phyloP scores from a whole-genome alignment of 306 rosid genomes.

The Parietaria judaica region DNA sequence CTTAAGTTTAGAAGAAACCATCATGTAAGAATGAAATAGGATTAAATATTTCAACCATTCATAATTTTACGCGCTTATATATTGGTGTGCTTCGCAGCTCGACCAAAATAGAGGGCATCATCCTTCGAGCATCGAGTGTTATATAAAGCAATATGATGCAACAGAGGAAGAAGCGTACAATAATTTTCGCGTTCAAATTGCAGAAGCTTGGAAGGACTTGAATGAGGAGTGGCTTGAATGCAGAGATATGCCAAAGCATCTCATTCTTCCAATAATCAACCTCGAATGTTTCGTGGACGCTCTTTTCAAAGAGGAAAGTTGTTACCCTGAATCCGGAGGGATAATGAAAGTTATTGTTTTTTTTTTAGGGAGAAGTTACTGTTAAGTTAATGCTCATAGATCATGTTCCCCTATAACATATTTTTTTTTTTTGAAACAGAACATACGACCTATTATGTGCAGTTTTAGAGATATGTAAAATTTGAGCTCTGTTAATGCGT shows the following conservation, averaged over 20 bases:
- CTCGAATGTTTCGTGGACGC: background rate
- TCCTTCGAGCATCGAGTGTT: conserved; percentile 5
- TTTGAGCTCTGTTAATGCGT: no score
- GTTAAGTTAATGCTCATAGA: conserved; percentile 12
- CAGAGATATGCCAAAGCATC: background rate
- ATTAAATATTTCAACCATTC: background rate
- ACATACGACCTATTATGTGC: no score
- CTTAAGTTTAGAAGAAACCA: no score
- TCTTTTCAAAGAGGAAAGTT: background rate
- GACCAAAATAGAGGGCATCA: conserved; percentile 13
- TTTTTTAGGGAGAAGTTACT: no score
- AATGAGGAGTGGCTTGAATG: conserved; percentile 11
- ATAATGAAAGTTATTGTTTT: conserved; percentile 1
- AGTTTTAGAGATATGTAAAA: no score
- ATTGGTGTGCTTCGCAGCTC: background rate
- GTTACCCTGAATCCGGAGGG: background rate
- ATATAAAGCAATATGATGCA: conserved; percentile 3
- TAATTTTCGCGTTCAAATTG: background rate
- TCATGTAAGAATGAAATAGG: background rate
- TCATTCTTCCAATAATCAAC: background rate
- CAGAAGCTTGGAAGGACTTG: conserved; percentile 18
- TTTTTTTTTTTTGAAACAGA: no score
- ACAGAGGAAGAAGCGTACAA: background rate
- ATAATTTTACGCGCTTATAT: background rate
- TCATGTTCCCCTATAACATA: background rate